Percentiles rank a stretch among this genome's conserved stretches.
These are phyloP conservation scores for Neurospora africana DNA, from an alignment of 495 filamentous ascomycete species.

Conservation along the genomic window DNA sequence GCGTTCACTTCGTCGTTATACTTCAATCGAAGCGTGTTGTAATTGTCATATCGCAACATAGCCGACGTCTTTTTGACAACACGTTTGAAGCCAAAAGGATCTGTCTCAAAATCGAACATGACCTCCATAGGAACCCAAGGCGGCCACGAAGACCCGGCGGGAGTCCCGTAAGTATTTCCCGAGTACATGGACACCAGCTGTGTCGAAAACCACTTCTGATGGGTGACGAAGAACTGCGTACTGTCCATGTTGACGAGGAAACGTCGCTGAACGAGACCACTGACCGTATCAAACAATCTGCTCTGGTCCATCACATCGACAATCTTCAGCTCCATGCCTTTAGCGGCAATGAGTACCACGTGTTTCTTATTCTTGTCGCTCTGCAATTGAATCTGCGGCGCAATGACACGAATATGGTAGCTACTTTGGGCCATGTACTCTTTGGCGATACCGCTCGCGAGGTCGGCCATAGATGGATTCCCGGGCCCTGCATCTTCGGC, in stretches of 20 bases:
- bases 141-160: constrained; percentile 78
- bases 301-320: constrained; percentile 97
- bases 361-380: constrained; percentile 95
- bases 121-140: constrained; percentile 97
- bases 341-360: constrained; percentile 84
- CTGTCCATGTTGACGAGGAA: constrained; percentile 93
- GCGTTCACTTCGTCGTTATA: constrained; percentile 89
- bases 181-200: constrained; percentile 85
- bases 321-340: constrained; percentile 93
- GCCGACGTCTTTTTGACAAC: constrained; percentile 93
- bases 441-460: constrained; percentile 66
- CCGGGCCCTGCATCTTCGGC: constrained; percentile 47
- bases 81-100: constrained; percentile 90
- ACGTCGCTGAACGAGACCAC: constrained; percentile 85
- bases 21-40: constrained; percentile 92
- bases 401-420: constrained; percentile 89
- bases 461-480: constrained; percentile 42
- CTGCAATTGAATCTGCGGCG: constrained; percentile 92
- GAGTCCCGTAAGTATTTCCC: constrained; percentile 82
- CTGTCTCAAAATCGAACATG: constrained; percentile 88
- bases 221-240: constrained; percentile 94
- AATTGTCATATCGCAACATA: constrained; percentile 90
- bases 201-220: constrained; percentile 70
- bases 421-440: constrained; percentile 89
- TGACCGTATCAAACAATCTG: constrained; percentile 82